Evolutionary conservation across 2,329 filamentous ascomycete species (phyloP), one percentile per base, ranked within the genome.

Genomic region (Trichoderma brevicompactum): DNA sequence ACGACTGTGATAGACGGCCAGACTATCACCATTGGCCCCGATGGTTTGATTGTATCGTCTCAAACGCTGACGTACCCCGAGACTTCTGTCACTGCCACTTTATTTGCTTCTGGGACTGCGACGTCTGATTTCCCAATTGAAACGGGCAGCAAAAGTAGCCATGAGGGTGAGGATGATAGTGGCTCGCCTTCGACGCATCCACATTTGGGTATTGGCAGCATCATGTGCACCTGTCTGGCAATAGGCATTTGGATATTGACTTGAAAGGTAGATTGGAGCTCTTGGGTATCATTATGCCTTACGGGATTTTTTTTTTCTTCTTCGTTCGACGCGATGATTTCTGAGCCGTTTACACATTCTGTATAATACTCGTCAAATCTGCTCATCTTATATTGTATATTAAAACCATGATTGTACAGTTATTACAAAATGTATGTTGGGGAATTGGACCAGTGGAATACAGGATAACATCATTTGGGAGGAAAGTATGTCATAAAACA

Each of bases 1-100:
- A 83, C 79, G 0, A 74, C 88, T 34, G 84, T 79, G 0, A 73
- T 84, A 2, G 79, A 77, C n/a, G 79, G 79, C 6, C 75, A 84
- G 69, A 82, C 77, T 0, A 72, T 86, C 38, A 83, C 79, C 0
- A 79, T 85, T 43, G 82, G 79, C 1, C 79, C 83, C 1, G 71
- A 69, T 7, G 84, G 83, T n/a, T 74, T 87, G 10, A 74, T 74
- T 5, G 75, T 84, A 48, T 77, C 78, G 17, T 80, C 80, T 0
- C 74, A 83, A 67, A 85, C 77, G 4, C 70, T 84, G 28, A 68
- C 72, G 6, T 79, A 78, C 61, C 83, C 84, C 66, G 82, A 79
- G 2, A 75, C 78, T 4, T 80, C 77, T 1, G 74, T 77, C 13
- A 77, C 79, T 3, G 78, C 79, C 0, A 79, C 78, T 6, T 77